These are phyloP conservation scores for Lactifluus volemus DNA, from an alignment of 768 basidiomycete species.

Conservation along the genomic window DNA sequence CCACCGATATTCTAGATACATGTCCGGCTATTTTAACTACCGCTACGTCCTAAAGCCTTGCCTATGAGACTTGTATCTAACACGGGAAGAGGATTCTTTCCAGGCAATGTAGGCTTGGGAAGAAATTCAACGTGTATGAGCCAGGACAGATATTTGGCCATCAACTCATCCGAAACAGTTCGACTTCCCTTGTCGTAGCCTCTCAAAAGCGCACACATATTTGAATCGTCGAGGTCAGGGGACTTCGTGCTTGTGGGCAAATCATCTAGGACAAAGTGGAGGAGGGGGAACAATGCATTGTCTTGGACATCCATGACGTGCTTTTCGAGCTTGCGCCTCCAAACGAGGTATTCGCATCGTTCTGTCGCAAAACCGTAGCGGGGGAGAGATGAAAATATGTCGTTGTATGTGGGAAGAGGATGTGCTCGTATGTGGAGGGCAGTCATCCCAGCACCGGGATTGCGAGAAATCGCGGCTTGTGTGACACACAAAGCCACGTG, in stretches of 20 bases:
- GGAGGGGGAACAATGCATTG: conserved; percentile 92
- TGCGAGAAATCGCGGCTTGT: conserved; percentile 58
- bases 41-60: conserved; percentile 65
- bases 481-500: conserved; percentile 82
- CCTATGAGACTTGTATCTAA: conserved; percentile 33
- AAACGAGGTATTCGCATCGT: conserved; percentile 81
- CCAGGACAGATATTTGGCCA: conserved; percentile 92
- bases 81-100: conserved; percentile 40
- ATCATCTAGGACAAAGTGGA: conserved; percentile 97
- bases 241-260: conserved; percentile 94
- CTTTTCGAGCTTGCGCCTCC: conserved; percentile 88
- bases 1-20: not conserved
- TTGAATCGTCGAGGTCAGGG: conserved; percentile 80
- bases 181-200: conserved; percentile 28
- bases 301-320: conserved; percentile 93
- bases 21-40: conserved; percentile 23
- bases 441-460: conserved; percentile 33
- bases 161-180: conserved; percentile 66
- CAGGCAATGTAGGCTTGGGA: conserved; percentile 37
- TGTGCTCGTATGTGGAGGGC: conserved; percentile 82
- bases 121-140: conserved; percentile 80
- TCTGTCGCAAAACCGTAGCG: conserved; percentile 74
- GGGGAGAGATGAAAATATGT: conserved; percentile 61
- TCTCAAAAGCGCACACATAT: conserved; percentile 57
- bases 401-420: conserved; percentile 86